A percentile compares a stretch with the other conserved stretches of the same genome.
Evolutionary conservation across 305 asterid genomes (phyloP).

Genomic region (Coffea humblotiana): DNA sequence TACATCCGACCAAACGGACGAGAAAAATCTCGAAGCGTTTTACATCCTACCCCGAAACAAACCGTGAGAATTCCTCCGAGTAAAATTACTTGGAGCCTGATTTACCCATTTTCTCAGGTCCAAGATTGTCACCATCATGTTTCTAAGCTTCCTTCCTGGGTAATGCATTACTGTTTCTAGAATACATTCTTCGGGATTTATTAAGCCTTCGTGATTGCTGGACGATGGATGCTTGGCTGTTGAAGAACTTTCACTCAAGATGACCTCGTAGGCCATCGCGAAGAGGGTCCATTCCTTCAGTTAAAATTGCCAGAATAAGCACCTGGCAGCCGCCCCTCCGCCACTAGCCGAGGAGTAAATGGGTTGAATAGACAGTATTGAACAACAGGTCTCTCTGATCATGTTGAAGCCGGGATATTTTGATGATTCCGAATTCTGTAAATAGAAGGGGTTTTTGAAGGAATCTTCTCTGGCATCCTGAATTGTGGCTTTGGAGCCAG

Average conservation of each 20-base stretch:
- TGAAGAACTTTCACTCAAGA: constrained; percentile 46
- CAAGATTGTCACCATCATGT: constrained; percentile 4
- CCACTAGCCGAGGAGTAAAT: constrained; percentile 45
- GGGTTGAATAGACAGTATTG: constrained; percentile 34
- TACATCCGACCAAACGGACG: no score
- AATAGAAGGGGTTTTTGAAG: constrained; percentile 50
- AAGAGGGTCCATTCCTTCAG: constrained; percentile 41
- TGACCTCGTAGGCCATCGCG: constrained; percentile 53
- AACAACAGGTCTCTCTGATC: constrained; percentile 40
- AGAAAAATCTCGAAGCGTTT: no score
- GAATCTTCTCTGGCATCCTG: constrained; percentile 42
- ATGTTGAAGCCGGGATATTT: constrained; percentile 30
- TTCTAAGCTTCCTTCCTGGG: constrained; percentile 12
- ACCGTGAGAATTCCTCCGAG: neutral
- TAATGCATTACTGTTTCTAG: constrained; percentile 14
- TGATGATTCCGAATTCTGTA: constrained; percentile 53
- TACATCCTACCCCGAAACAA: neutral
- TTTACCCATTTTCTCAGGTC: neutral
- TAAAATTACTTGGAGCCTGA: neutral
- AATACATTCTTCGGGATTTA: constrained; percentile 31
- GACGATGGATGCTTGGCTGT: constrained; percentile 38
- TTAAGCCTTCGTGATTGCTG: constrained; percentile 46
- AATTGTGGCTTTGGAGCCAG: constrained; percentile 39
- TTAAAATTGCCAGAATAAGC: constrained; percentile 60
- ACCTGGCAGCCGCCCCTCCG: constrained; percentile 57